Conservation (phyloP, 1,139 yeast genomes). For the Magnusiomyces fungicola region DNA sequence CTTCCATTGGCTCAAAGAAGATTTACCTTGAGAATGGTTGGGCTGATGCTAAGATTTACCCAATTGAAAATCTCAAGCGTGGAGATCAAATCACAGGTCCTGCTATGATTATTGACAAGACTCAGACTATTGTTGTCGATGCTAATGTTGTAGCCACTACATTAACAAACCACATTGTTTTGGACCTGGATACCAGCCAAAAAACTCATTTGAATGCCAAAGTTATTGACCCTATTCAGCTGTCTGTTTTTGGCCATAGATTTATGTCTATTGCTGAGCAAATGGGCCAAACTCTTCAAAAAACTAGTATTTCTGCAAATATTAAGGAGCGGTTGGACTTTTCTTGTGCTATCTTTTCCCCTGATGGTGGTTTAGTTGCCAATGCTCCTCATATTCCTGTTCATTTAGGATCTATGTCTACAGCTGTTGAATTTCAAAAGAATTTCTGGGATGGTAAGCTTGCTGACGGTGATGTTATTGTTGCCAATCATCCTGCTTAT, state of each 20-base stretch:
- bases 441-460: constrained; percentile 54
- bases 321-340: constrained; percentile 79
- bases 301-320: constrained; percentile 78
- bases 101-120: constrained; percentile 73
- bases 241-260: constrained; percentile 75
- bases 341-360: constrained; percentile 75
- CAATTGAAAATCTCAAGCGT: constrained; percentile 41
- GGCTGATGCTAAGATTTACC: constrained; percentile 45
- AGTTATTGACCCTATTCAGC: constrained; percentile 56
- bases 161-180: constrained; percentile 52
- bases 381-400: constrained; percentile 88
- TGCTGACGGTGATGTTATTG: constrained; percentile 64
- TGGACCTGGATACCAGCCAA: constrained; percentile 29
- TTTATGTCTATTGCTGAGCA: constrained; percentile 88
- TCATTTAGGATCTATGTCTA: constrained; percentile 81
- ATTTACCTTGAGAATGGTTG: constrained; percentile 41
- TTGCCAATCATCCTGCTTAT: constrained; percentile 70
- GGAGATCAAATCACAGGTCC: constrained; percentile 66
- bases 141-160: constrained; percentile 62
- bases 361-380: constrained; percentile 70
- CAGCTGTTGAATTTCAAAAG: constrained; percentile 66
- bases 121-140: constrained; percentile 79
- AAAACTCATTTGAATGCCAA: constrained; percentile 30
- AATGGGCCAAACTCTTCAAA: constrained; percentile 76
- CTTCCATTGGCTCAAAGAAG: constrained; percentile 27